Conservation (phyloP, 139 green algal genomes). For the Closterium sp. region DNA sequence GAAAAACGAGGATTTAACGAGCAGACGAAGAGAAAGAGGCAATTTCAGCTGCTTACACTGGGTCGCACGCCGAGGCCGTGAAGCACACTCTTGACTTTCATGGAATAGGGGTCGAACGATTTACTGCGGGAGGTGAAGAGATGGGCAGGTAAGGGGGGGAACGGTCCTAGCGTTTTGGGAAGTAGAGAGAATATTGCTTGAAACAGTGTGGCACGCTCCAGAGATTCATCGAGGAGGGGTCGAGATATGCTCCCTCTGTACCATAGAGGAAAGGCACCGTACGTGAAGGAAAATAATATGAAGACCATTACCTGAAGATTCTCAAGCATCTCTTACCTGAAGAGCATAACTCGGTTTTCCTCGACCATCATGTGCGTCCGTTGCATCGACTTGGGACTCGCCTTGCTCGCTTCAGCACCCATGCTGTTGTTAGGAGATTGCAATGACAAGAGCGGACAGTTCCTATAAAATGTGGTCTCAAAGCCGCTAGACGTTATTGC, state of each 20-base stretch:
- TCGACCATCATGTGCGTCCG: background rate
- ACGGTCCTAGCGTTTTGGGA: too few species aligned
- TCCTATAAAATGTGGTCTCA: background rate
- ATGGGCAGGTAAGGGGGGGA: background rate
- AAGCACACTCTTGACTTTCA: background rate
- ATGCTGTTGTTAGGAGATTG: background rate
- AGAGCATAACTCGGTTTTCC: background rate
- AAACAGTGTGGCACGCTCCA: too few species aligned
- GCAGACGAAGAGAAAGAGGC: too few species aligned
- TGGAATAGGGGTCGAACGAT: background rate
- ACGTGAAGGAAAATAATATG: too few species aligned
- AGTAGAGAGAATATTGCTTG: too few species aligned
- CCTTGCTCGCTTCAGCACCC: background rate
- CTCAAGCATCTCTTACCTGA: background rate
- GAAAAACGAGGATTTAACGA: too few species aligned
- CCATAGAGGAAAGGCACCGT: too few species aligned
- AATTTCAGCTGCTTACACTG: too few species aligned
- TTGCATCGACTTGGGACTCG: background rate
- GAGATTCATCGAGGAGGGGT: too few species aligned
- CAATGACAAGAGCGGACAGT: background rate
- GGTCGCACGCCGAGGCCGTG: background rate
- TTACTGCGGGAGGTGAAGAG: background rate
- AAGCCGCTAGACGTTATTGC: too few species aligned
- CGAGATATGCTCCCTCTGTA: too few species aligned
- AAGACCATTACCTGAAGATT: too few species aligned